These are phyloP conservation scores for Poterioochromonas sp. DNA, from an alignment of 352 stramenopile species.

Conservation along the genomic window DNA sequence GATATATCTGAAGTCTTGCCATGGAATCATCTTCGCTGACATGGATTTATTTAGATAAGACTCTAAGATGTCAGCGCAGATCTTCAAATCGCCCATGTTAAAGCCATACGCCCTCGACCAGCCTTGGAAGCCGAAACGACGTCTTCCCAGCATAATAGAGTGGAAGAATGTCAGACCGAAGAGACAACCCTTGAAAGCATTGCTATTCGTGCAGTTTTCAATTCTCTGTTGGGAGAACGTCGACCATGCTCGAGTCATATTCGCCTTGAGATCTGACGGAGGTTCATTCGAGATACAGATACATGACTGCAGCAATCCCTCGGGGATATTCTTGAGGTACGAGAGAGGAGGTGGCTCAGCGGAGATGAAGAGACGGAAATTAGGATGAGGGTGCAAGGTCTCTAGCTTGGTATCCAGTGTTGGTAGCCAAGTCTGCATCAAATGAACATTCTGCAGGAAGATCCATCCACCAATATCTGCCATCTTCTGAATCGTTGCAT, in stretches of 20 bases:
- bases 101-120: conserved; percentile 81
- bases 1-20: conserved; percentile 80
- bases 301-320: conserved; percentile 80
- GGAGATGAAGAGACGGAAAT: conserved; percentile 86
- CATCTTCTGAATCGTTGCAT: conserved; percentile 56
- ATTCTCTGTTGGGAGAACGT: conserved; percentile 74
- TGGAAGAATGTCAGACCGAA: conserved; percentile 87
- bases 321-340: conserved; percentile 84
- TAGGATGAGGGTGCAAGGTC: conserved; percentile 67
- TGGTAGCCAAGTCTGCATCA: conserved; percentile 77
- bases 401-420: conserved; percentile 79
- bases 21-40: conserved; percentile 72
- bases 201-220: conserved; percentile 45
- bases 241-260: conserved; percentile 75
- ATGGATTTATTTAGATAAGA: conserved; percentile 60
- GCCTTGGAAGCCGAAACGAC: conserved; percentile 77
- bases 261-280: conserved; percentile 80
- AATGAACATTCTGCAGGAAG: conserved; percentile 72
- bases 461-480: conserved; percentile 63
- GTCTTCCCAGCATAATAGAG: conserved; percentile 74
- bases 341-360: conserved; percentile 74
- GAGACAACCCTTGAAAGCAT: conserved; percentile 69
- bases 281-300: conserved; percentile 87
- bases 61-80: conserved; percentile 77
- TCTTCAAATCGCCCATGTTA: conserved; percentile 80